phyloP scores from a whole-genome alignment of 169 alveolate genomes.

The Plasmodium reichenowi region DNA sequence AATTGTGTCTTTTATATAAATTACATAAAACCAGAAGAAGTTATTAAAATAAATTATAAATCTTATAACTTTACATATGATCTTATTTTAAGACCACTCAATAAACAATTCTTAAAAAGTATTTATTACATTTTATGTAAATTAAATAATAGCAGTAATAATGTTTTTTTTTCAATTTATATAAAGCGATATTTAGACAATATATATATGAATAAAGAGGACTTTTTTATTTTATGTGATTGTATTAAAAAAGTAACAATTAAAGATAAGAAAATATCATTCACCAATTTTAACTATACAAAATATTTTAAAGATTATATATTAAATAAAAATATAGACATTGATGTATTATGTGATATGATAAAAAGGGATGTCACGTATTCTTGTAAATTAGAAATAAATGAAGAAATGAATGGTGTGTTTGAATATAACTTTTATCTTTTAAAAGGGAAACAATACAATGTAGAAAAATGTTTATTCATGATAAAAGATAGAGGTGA shows the following conservation, averaged over 20 bases:
- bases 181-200: constrained; percentile 19
- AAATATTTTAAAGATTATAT: not conserved
- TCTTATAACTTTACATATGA: constrained; percentile 4
- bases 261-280: constrained; percentile 1
- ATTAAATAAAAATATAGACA: not conserved
- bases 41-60: constrained; percentile 33
- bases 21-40: constrained; percentile 49
- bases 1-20: constrained; percentile 59
- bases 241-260: not conserved
- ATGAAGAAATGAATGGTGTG: constrained; percentile 31
- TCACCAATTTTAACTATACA: not conserved
- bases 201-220: constrained; percentile 2
- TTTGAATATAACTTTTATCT: constrained; percentile 49
- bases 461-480: not conserved
- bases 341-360: constrained; percentile 26
- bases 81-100: constrained; percentile 29
- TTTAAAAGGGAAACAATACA: not conserved
- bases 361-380: constrained; percentile 20
- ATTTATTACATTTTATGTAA: constrained; percentile 29
- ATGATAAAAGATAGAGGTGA: not conserved
- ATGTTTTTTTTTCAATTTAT: constrained; percentile 10
- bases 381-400: constrained; percentile 4
- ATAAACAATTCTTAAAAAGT: constrained; percentile 53
- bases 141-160: constrained; percentile 20
- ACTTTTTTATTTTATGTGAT: constrained; percentile 39